These are phyloP conservation scores for Pleurotus ostreatus DNA, from an alignment of 768 basidiomycete genomes.

Conservation along the genomic window DNA sequence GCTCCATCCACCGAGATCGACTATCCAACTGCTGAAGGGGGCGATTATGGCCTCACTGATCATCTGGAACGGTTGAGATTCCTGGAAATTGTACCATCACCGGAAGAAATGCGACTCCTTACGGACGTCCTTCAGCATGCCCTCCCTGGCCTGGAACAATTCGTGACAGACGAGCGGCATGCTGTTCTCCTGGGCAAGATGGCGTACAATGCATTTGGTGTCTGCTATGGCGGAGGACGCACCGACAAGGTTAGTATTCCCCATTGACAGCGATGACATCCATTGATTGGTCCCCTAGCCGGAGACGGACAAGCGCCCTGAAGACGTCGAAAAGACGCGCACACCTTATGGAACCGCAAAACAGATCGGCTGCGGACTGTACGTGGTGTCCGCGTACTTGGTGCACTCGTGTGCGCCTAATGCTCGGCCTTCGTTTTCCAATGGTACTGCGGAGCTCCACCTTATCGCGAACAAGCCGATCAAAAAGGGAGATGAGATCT, in stretches of 20 bases:
- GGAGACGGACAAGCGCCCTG: constrained; percentile 47
- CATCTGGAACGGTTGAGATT: constrained; percentile 69
- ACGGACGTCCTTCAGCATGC: constrained; percentile 53
- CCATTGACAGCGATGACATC: background rate
- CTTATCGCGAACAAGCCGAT: constrained; percentile 64
- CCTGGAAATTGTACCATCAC: background rate
- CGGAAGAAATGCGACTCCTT: constrained; percentile 31
- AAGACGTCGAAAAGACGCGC: constrained; percentile 71
- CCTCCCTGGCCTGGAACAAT: constrained; percentile 69
- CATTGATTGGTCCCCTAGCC: constrained; percentile 38
- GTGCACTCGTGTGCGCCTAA: constrained; percentile 73
- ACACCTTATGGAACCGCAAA: constrained; percentile 72
- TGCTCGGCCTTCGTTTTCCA: constrained; percentile 58
- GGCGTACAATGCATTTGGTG: constrained; percentile 74
- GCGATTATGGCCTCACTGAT: constrained; percentile 64
- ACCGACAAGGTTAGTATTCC: constrained; percentile 56
- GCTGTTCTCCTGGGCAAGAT: constrained; percentile 63
- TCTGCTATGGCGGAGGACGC: constrained; percentile 62
- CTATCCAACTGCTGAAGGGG: constrained; percentile 42
- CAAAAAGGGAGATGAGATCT: constrained; percentile 73
- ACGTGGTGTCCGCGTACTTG: constrained; percentile 73
- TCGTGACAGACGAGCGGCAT: constrained; percentile 62
- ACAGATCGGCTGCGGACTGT: constrained; percentile 75
- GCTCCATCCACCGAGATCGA: constrained; percentile 26
- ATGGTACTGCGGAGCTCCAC: constrained; percentile 65